Evolutionary conservation across 2,329 filamentous ascomycete species (phyloP).

Genomic region (Falciphora oryzae): DNA sequence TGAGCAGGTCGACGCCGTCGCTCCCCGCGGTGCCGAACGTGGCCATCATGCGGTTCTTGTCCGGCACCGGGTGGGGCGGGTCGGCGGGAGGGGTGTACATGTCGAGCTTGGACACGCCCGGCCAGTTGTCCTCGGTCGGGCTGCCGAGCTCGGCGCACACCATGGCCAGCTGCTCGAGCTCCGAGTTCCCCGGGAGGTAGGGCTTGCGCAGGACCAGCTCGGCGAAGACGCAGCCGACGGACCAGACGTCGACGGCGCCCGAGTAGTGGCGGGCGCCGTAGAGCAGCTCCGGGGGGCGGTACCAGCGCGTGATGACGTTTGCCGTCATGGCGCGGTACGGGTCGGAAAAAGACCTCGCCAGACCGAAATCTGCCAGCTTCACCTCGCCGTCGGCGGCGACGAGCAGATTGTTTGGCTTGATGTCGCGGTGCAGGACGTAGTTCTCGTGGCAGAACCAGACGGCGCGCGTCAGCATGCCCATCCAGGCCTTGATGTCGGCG

Average conservation of each 20-base stretch:
- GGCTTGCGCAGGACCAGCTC: conserved; percentile 80
- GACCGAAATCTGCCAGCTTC: conserved; percentile 96
- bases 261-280: conserved; percentile 87
- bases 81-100: conserved; percentile 66
- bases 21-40: conserved; percentile 76
- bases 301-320: conserved; percentile 96
- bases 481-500: conserved; percentile 96
- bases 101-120: conserved; percentile 74
- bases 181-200: conserved; percentile 76
- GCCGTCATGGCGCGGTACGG: conserved; percentile 85
- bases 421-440: conserved; percentile 90
- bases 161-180: conserved; percentile 78
- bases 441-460: conserved; percentile 97
- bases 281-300: conserved; percentile 87
- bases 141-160: conserved; percentile 85
- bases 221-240: conserved; percentile 85
- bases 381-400: conserved; percentile 90
- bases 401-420: conserved; percentile 97
- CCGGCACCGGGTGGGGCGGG: conserved; percentile 52
- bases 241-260: conserved; percentile 91
- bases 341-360: conserved; percentile 84
- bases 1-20: conserved; percentile 80
- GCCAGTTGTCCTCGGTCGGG: conserved; percentile 92
- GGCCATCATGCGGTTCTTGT: conserved; percentile 65
- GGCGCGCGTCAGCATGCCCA: conserved; percentile 90